phyloP scores from a whole-genome alignment of 2,329 filamentous ascomycete genomes.

The Tolypocladium sp. region DNA sequence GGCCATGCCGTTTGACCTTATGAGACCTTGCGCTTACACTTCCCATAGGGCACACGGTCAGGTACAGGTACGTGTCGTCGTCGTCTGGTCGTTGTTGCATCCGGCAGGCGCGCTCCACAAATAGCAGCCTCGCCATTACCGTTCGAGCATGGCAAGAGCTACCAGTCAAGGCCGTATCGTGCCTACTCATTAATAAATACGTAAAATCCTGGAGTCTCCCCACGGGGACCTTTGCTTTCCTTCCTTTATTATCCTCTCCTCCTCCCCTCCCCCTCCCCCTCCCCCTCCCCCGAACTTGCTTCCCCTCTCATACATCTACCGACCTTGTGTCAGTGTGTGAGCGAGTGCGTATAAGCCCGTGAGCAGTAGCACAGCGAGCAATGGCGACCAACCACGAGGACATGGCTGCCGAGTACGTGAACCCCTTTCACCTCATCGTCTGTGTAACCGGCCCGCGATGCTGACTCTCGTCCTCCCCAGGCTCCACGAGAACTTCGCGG shows the following conservation, averaged over 20 bases:
- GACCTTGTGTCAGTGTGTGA: background rate
- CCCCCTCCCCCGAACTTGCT: background rate
- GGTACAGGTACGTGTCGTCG: background rate
- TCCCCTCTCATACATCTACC: background rate
- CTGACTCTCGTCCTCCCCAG: constrained; percentile 6
- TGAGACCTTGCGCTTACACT: too few species aligned
- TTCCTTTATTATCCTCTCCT: background rate
- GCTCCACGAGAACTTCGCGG: constrained; percentile 17
- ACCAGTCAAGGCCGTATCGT: background rate
- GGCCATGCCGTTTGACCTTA: background rate
- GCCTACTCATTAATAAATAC: background rate
- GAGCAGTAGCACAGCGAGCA: background rate
- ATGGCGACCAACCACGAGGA: constrained; percentile 3
- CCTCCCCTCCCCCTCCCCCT: background rate
- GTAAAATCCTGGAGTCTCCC: background rate
- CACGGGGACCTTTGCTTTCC: background rate
- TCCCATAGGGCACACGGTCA: too few species aligned
- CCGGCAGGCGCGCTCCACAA: background rate
- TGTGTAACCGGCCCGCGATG: background rate
- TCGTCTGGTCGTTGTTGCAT: background rate
- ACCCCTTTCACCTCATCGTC: background rate
- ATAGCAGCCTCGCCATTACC: background rate
- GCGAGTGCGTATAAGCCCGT: background rate
- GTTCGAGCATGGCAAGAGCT: background rate
- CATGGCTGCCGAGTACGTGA: constrained; percentile 1